phyloP scores from a whole-genome alignment of 768 basidiomycete genomes.

The Calvatia gigantea region DNA sequence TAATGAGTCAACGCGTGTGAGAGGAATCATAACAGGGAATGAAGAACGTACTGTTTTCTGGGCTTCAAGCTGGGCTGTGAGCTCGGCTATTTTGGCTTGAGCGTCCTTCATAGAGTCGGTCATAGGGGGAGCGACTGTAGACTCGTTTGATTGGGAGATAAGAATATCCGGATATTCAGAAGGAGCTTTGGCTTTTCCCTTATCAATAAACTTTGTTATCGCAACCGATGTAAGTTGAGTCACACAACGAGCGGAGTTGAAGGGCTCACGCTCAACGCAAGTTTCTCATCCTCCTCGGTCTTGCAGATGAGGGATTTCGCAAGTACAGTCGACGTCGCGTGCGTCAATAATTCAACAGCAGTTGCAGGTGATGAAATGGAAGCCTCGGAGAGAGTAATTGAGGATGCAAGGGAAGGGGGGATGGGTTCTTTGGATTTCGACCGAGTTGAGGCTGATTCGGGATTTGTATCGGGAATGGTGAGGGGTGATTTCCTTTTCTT shows the following conservation, averaged over 20 bases:
- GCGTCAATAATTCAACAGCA: background rate
- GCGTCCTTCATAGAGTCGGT: constrained; percentile 15
- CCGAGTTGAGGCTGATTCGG: constrained; percentile 1
- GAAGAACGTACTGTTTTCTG: constrained; percentile 9
- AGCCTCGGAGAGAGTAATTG: background rate
- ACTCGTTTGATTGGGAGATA: constrained; percentile 5
- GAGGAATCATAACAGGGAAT: background rate
- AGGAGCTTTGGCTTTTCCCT: constrained; percentile 37
- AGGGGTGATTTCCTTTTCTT: constrained; percentile 35
- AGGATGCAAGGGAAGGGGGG: background rate
- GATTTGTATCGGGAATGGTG: constrained; percentile 19
- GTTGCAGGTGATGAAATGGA: background rate
- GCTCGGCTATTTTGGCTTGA: constrained; percentile 12
- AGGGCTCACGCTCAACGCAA: constrained; percentile 19
- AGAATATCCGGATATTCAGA: constrained; percentile 19
- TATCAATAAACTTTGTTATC: constrained; percentile 26
- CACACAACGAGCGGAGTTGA: background rate
- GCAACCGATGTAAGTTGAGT: constrained; percentile 1
- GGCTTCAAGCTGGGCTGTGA: constrained; percentile 3
- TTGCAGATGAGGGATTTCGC: background rate
- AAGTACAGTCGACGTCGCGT: background rate
- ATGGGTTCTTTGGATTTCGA: constrained; percentile 2
- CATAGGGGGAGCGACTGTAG: constrained; percentile 6
- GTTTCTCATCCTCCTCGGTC: constrained; percentile 12
- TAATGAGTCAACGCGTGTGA: constrained; percentile 17